phyloP scores from a whole-genome alignment of 768 basidiomycete genomes.

The Amanita jacksonii region DNA sequence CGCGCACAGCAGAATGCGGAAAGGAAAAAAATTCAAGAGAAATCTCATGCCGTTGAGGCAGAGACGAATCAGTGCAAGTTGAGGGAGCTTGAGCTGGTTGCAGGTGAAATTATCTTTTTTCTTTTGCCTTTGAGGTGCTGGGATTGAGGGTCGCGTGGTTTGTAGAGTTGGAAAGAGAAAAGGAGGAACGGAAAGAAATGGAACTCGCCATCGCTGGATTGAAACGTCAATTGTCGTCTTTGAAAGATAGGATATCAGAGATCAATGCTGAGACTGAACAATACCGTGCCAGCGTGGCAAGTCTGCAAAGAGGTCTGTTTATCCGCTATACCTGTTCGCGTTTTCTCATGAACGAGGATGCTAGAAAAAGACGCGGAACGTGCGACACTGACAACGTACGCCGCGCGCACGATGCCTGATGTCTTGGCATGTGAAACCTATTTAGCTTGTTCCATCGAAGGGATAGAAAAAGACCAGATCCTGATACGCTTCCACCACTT shows the following conservation, averaged over 20 bases:
- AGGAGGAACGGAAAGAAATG: slow-evolving; percentile 63
- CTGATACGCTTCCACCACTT: slow-evolving; percentile 65
- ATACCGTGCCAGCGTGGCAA: slow-evolving; percentile 50
- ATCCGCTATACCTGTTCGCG: background rate
- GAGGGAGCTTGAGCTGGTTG: slow-evolving; percentile 69
- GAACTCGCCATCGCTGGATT: slow-evolving; percentile 51
- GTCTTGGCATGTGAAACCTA: slow-evolving; percentile 45
- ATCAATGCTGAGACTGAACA: slow-evolving; percentile 69
- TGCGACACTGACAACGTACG: slow-evolving; percentile 41
- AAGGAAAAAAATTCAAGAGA: slow-evolving; percentile 55
- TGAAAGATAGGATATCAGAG: slow-evolving; percentile 47
- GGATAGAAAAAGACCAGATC: slow-evolving; percentile 62
- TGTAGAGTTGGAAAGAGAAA: slow-evolving; percentile 56
- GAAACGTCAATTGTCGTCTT: slow-evolving; percentile 55
- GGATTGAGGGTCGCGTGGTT: no score
- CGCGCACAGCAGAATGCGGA: slow-evolving; percentile 51
- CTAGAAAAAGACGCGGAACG: slow-evolving; percentile 67
- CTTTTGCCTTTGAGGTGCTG: no score
- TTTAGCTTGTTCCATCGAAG: slow-evolving; percentile 65
- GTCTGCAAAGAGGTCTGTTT: slow-evolving; percentile 50
- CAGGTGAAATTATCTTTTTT: slow-evolving; percentile 32
- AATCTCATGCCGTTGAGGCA: slow-evolving; percentile 48
- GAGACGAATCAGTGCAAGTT: slow-evolving; percentile 72
- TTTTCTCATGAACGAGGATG: background rate
- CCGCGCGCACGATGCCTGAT: slow-evolving; percentile 43